Evolutionary conservation across 805 yeast genomes (phyloP).

Genomic region (Pichia thaimueangensis): DNA sequence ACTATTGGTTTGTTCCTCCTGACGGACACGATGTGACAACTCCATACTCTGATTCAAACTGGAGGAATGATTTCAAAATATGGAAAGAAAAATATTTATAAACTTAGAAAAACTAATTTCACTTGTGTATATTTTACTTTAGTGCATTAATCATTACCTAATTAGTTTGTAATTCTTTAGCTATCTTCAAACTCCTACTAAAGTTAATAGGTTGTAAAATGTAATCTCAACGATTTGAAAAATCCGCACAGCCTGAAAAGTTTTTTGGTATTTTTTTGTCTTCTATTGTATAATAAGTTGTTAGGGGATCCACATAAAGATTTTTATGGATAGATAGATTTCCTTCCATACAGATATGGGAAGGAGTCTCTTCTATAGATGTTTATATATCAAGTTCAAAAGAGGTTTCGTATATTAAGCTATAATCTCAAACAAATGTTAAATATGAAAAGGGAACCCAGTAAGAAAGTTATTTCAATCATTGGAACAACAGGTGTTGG

Average conservation of each 20-base stretch:
- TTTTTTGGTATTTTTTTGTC: no score
- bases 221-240: no score
- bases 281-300: no score
- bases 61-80: conserved; percentile 45
- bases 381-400: neutral
- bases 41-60: conserved; percentile 44
- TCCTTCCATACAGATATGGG: no score
- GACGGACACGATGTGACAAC: conserved; percentile 27
- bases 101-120: neutral
- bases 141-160: no score
- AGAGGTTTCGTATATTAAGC: neutral
- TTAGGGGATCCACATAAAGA: no score
- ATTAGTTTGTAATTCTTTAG: no score
- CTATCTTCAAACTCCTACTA: no score
- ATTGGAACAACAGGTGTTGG: conserved; percentile 96
- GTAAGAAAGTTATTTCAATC: conserved; percentile 25
- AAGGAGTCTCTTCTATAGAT: neutral
- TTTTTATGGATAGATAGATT: no score
- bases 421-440: neutral
- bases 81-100: conserved; percentile 22
- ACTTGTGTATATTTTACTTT: neutral
- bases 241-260: no score
- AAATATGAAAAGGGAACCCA: neutral
- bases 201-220: no score
- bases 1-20: conserved; percentile 75